Evolutionary conservation across 305 asterid genomes (phyloP).

Genomic region (Euphrasia arctica): DNA sequence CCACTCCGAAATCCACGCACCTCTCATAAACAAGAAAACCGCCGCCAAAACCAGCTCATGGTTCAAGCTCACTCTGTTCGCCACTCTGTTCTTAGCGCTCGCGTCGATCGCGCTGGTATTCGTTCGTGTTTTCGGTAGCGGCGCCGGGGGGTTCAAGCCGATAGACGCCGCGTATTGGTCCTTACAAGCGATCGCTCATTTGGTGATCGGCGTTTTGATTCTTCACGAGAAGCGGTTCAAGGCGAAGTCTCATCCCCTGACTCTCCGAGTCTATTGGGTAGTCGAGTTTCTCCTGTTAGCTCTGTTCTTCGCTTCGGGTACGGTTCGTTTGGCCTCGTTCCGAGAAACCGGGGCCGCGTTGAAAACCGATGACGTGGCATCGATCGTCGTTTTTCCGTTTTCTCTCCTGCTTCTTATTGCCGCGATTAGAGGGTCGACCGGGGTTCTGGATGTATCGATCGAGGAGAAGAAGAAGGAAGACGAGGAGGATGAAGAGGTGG

Average conservation of each 20-base stretch:
- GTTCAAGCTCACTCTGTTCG: slow-evolving; percentile 50
- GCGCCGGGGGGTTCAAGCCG: slow-evolving; percentile 24
- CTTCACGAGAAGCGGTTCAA: slow-evolving; percentile 66
- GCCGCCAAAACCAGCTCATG: slow-evolving; percentile 37
- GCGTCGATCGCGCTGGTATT: slow-evolving; percentile 42
- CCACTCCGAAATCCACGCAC: slow-evolving; percentile 40
- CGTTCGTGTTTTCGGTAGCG: slow-evolving; percentile 35
- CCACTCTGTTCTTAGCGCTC: slow-evolving; percentile 35
- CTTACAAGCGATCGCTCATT: slow-evolving; percentile 53
- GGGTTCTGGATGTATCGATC: slow-evolving; percentile 27
- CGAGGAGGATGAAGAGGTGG: too few species aligned
- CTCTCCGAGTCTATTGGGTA: slow-evolving; percentile 67
- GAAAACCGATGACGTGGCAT: slow-evolving; percentile 57
- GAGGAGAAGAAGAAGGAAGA: slow-evolving; percentile 16
- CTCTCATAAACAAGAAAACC: slow-evolving; percentile 45
- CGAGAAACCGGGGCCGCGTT: slow-evolving; percentile 39
- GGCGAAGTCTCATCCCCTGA: slow-evolving; percentile 52
- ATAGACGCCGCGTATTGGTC: slow-evolving; percentile 59
- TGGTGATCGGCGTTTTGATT: slow-evolving; percentile 41
- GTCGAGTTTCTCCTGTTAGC: slow-evolving; percentile 43
- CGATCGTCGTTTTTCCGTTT: slow-evolving; percentile 39
- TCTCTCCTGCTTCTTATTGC: slow-evolving; percentile 42
- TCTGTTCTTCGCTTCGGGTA: slow-evolving; percentile 47
- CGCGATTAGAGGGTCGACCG: slow-evolving; percentile 65
- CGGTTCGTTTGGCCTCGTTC: slow-evolving; percentile 42